Conservation (phyloP, 73 alveolate species). For the Paramecium octaurelia region DNA sequence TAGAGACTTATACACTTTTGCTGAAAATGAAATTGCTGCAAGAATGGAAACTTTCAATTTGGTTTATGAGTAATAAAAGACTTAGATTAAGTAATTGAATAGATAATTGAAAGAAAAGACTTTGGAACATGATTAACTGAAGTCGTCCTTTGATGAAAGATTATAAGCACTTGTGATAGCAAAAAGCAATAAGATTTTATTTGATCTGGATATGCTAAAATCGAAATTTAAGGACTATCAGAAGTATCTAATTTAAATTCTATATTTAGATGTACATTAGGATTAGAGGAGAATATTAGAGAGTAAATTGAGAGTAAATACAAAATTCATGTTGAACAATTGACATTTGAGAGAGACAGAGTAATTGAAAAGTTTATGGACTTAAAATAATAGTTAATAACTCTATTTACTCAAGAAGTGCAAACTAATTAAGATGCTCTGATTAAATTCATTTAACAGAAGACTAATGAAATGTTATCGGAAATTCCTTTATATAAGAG, state of each 20-base stretch:
- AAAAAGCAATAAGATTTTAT: not conserved
- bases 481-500: not conserved
- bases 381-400: not conserved
- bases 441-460: not conserved
- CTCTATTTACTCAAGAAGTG: not conserved
- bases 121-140: not conserved
- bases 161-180: not conserved
- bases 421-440: not conserved
- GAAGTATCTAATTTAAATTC: not conserved
- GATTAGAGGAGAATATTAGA: slow-evolving; percentile 1
- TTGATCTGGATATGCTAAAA: not conserved
- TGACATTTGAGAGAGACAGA: slow-evolving; percentile 4
- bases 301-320: not conserved
- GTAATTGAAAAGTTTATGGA: not conserved
- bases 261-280: not conserved
- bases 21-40: not conserved
- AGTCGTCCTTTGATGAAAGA: not conserved
- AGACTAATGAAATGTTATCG: not conserved
- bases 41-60: slow-evolving; percentile 5
- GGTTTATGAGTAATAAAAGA: not conserved
- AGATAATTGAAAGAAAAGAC: not conserved
- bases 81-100: not conserved
- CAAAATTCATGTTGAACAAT: not conserved
- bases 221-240: not conserved
- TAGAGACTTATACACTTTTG: slow-evolving; percentile 9